These are phyloP conservation scores for Trichosporon sp. DNA, from an alignment of 1,284 basidiomycete genomes.

Conservation along the genomic window DNA sequence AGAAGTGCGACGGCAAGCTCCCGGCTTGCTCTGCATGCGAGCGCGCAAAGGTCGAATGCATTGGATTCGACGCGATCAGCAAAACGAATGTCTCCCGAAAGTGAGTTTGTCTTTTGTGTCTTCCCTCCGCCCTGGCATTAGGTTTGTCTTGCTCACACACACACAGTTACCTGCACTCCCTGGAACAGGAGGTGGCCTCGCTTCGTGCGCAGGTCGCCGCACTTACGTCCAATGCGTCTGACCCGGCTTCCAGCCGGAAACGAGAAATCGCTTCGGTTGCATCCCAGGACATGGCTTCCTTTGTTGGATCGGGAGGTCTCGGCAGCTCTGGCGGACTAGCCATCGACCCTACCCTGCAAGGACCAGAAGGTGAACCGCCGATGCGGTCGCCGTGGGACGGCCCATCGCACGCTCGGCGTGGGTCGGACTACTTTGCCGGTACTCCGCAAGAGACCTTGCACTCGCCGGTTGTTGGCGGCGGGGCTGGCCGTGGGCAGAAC, in stretches of 20 bases:
- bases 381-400: constrained; percentile 20
- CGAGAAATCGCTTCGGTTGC: constrained; percentile 24
- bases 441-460: constrained; percentile 19
- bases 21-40: constrained; percentile 47
- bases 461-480: constrained; percentile 19
- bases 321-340: constrained; percentile 13
- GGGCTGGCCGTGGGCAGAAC: constrained; percentile 14
- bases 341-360: constrained; percentile 21
- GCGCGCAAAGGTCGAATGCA: constrained; percentile 49
- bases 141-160: not conserved
- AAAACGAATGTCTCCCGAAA: constrained; percentile 50
- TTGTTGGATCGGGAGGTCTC: constrained; percentile 8
- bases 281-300: constrained; percentile 25
- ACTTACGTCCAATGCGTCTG: constrained; percentile 21
- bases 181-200: constrained; percentile 47
- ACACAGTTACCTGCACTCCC: constrained; percentile 45
- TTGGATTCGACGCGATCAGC: constrained; percentile 49
- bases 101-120: constrained; percentile 29
- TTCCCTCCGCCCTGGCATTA: not conserved
- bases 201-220: constrained; percentile 45
- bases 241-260: constrained; percentile 25
- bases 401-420: constrained; percentile 15
- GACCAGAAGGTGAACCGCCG: constrained; percentile 20
- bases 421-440: constrained; percentile 29
- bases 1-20: constrained; percentile 49